Conservation (phyloP, 2,329 filamentous ascomycete genomes). For the Botryotinia convoluta region DNA sequence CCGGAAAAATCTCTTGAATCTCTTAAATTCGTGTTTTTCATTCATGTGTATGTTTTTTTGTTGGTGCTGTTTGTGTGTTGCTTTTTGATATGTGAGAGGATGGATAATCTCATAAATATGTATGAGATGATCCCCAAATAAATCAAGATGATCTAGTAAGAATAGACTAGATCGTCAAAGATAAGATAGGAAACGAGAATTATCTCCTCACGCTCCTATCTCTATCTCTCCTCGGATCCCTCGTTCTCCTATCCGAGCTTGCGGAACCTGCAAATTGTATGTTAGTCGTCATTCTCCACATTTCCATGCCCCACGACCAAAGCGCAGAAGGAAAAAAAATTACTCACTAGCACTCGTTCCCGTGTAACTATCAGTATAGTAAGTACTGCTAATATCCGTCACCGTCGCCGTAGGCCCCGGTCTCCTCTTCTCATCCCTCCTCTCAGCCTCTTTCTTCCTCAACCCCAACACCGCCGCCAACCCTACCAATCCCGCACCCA, state of each 20-base stretch:
- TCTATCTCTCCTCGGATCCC: conserved; percentile 26
- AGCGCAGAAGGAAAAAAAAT: not conserved
- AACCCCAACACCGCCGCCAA: conserved; percentile 36
- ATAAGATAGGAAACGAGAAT: not conserved
- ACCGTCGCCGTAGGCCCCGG: conserved; percentile 17
- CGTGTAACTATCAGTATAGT: conserved; percentile 38
- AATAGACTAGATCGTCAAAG: not conserved
- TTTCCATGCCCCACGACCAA: not conserved
- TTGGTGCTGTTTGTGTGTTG: not conserved
- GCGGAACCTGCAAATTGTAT: conserved; percentile 30
- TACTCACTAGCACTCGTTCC: conserved; percentile 38
- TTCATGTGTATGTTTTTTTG: not conserved
- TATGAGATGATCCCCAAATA: not conserved
- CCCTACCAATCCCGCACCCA: conserved; percentile 36
- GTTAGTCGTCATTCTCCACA: conserved; percentile 11
- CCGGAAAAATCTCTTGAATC: not conserved
- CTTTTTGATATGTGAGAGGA: not conserved
- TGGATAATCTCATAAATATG: not conserved
- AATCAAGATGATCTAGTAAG: not conserved
- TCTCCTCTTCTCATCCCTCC: conserved; percentile 26
- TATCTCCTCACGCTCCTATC: conserved; percentile 16
- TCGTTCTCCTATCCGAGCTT: conserved; percentile 37
- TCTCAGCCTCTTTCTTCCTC: conserved; percentile 35
- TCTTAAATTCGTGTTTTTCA: not conserved
- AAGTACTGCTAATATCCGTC: conserved; percentile 34